Conservation (phyloP, 2,329 filamentous ascomycete genomes). For the Claviceps paspali region DNA sequence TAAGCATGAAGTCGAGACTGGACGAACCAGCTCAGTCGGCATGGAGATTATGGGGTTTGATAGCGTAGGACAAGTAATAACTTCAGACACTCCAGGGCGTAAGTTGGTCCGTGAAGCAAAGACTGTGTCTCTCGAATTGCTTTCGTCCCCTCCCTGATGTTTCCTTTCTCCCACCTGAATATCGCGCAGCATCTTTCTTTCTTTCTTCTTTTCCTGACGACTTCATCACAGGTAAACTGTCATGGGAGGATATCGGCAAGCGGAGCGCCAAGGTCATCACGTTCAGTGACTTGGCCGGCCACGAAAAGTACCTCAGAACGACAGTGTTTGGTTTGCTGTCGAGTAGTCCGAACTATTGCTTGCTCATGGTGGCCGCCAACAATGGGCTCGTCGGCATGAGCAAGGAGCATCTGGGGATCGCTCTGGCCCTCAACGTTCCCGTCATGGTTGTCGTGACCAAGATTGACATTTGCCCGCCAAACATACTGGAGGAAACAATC, state of each 20-base stretch:
- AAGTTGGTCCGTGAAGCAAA: constrained; percentile 26
- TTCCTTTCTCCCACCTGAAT: too few species aligned
- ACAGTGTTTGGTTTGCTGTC: constrained; percentile 92
- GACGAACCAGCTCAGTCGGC: constrained; percentile 86
- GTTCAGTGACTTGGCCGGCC: constrained; percentile 88
- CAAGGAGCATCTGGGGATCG: constrained; percentile 93
- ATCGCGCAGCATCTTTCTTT: too few species aligned
- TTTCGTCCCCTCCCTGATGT: too few species aligned
- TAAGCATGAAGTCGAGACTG: constrained; percentile 94
- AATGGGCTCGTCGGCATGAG: constrained; percentile 97
- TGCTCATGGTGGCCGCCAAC: constrained; percentile 97
- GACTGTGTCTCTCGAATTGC: too few species aligned
- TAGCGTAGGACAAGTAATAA: constrained; percentile 66
- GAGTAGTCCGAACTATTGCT: constrained; percentile 90
- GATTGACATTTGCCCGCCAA: constrained; percentile 93
- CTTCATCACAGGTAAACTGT: constrained; percentile 40
- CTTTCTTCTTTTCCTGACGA: neutral
- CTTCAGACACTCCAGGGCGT: constrained; percentile 67
- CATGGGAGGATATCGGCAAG: constrained; percentile 95
- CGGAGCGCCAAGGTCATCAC: constrained; percentile 92
- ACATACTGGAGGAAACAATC: constrained; percentile 88
- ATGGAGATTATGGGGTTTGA: constrained; percentile 99
- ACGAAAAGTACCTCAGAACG: constrained; percentile 87
- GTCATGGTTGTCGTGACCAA: constrained; percentile 98
- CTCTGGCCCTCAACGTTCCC: constrained; percentile 84